Conservation (phyloP, 2,329 filamentous ascomycete genomes). For the Colletotrichum sansevieriae region DNA sequence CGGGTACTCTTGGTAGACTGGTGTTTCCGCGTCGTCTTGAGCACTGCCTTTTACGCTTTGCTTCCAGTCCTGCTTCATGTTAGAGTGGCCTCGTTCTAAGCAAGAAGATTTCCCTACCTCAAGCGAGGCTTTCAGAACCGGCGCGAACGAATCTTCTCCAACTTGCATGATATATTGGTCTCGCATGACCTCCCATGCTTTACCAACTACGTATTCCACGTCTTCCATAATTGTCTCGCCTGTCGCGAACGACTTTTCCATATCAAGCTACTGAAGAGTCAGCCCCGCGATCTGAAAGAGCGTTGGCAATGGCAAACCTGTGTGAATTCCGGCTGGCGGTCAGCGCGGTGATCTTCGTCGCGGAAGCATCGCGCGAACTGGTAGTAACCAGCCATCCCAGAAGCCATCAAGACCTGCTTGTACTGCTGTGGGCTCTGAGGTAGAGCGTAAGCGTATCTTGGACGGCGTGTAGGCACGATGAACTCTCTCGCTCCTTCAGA, state of each 20-base stretch:
- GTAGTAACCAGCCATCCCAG: slow-evolving; percentile 85
- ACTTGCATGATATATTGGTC: slow-evolving; percentile 52
- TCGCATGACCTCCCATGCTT: slow-evolving; percentile 66
- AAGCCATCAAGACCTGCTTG: slow-evolving; percentile 97
- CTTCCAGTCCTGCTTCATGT: slow-evolving; percentile 26
- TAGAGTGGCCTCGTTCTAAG: neutral
- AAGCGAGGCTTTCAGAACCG: slow-evolving; percentile 43
- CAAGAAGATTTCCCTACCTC: slow-evolving; percentile 1
- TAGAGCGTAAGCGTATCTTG: slow-evolving; percentile 86
- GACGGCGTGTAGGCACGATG: slow-evolving; percentile 85
- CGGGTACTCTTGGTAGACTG: slow-evolving; percentile 43
- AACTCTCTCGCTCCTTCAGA: slow-evolving; percentile 97
- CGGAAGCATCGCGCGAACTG: slow-evolving; percentile 96
- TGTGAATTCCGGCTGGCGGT: slow-evolving; percentile 96
- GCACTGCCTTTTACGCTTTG: slow-evolving; percentile 34
- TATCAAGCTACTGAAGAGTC: slow-evolving; percentile 73
- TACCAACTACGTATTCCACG: slow-evolving; percentile 65
- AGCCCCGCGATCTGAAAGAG: neutral
- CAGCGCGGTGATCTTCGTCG: slow-evolving; percentile 92
- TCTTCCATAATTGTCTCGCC: slow-evolving; percentile 76
- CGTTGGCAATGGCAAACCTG: slow-evolving; percentile 66
- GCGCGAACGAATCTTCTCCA: slow-evolving; percentile 48
- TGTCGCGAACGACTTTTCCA: slow-evolving; percentile 90
- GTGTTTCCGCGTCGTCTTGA: slow-evolving; percentile 25
- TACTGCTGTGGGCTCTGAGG: slow-evolving; percentile 98